These are phyloP conservation scores for Piedraia hortae DNA, from an alignment of 2,329 filamentous ascomycete species.

Conservation along the genomic window DNA sequence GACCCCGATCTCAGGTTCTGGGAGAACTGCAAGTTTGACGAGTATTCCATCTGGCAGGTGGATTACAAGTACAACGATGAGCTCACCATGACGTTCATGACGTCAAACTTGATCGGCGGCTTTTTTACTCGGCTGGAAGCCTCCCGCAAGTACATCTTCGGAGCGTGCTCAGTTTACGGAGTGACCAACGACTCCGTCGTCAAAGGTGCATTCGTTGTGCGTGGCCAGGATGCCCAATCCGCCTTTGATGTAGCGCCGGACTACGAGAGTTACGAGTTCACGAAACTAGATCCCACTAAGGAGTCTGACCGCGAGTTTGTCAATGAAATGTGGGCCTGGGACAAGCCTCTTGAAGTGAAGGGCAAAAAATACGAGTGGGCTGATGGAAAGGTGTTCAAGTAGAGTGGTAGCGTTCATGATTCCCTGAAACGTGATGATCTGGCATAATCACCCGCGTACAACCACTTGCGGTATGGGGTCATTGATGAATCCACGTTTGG, in stretches of 20 bases:
- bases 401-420: too few relatives aligned
- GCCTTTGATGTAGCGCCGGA: conserved; percentile 95
- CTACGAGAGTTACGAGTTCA: conserved; percentile 88
- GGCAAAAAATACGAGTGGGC: conserved; percentile 78
- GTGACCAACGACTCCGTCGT: conserved; percentile 70
- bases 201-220: conserved; percentile 79
- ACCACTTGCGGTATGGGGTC: too few relatives aligned
- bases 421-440: too few relatives aligned
- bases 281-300: conserved; percentile 78
- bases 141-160: conserved; percentile 96
- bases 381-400: conserved; percentile 98
- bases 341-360: conserved; percentile 49
- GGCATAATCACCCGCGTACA: too few relatives aligned
- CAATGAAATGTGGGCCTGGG: conserved; percentile 74
- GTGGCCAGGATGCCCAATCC: conserved; percentile 59
- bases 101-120: conserved; percentile 87
- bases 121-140: conserved; percentile 94
- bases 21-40: conserved; percentile 78
- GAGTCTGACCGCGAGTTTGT: conserved; percentile 63
- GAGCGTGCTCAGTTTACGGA: conserved; percentile 69
- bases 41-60: conserved; percentile 85
- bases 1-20: conserved; percentile 34
- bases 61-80: conserved; percentile 99
- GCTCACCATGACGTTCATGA: conserved; percentile 95
- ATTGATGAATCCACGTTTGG: too few relatives aligned